Conservation (phyloP, 1,139 yeast genomes). For the Dujonia santamariae region DNA sequence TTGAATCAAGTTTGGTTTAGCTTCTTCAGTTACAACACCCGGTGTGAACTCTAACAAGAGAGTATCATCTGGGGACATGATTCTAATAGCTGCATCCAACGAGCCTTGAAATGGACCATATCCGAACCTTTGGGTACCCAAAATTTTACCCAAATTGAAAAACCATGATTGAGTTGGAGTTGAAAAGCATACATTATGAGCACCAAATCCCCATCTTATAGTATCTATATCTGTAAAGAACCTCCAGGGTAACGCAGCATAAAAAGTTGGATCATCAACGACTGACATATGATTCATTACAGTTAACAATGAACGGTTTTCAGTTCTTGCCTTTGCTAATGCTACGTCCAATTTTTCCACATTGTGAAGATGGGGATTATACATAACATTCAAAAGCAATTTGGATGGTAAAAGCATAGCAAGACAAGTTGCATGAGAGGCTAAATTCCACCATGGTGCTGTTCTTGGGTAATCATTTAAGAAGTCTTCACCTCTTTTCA, state of each 20-base stretch:
- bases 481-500: slow-evolving; percentile 73
- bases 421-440: slow-evolving; percentile 69
- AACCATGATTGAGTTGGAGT: slow-evolving; percentile 52
- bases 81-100: slow-evolving; percentile 81
- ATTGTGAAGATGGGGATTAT: slow-evolving; percentile 61
- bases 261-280: slow-evolving; percentile 87
- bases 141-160: slow-evolving; percentile 83
- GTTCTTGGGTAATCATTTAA: slow-evolving; percentile 60
- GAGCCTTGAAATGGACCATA: slow-evolving; percentile 91
- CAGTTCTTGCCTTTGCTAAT: slow-evolving; percentile 54
- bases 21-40: slow-evolving; percentile 26
- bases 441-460: slow-evolving; percentile 57
- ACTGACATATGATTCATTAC: slow-evolving; percentile 97
- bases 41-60: slow-evolving; percentile 50
- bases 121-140: slow-evolving; percentile 86
- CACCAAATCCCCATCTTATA: slow-evolving; percentile 93
- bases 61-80: slow-evolving; percentile 79
- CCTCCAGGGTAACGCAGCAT: slow-evolving; percentile 81
- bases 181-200: slow-evolving; percentile 84
- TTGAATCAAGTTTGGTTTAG: slow-evolving; percentile 30
- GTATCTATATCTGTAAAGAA: slow-evolving; percentile 61
- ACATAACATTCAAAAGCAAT: slow-evolving; percentile 54
- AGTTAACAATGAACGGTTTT: slow-evolving; percentile 74
- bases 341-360: slow-evolving; percentile 65
- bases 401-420: slow-evolving; percentile 67